Percentiles rank a stretch among this genome's conserved stretches.
Conservation (phyloP, 2,329 filamentous ascomycete species). For the Aspergillus brunneoviolaceus region DNA sequence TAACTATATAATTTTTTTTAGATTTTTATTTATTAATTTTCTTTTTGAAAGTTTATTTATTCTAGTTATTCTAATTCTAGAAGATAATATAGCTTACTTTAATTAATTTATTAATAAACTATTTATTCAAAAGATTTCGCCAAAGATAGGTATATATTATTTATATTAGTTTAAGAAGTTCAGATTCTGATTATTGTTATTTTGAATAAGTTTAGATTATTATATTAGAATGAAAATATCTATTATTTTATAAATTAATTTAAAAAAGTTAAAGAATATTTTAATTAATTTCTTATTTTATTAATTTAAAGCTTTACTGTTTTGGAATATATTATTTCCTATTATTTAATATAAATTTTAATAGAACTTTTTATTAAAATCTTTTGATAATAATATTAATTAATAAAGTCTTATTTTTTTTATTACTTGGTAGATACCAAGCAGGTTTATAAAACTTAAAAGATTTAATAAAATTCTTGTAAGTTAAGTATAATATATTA, state of each 20-base stretch:
- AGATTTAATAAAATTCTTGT: not conserved
- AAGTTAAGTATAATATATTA: not conserved
- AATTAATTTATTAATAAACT: not conserved
- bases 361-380: not conserved
- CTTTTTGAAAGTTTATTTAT: not conserved
- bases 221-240: not conserved
- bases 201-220: not conserved
- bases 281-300: not conserved
- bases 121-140: not conserved
- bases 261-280: not conserved
- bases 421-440: not conserved
- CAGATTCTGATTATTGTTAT: not conserved
- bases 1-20: not conserved
- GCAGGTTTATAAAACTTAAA: not conserved
- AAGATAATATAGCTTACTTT: not conserved
- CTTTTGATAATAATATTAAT: not conserved
- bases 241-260: not conserved
- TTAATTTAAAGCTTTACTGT: not conserved
- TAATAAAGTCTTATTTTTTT: not conserved
- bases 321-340: not conserved
- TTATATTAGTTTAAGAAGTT: not conserved
- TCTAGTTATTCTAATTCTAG: not conserved
- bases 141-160: not conserved
- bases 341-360: not conserved
- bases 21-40: not conserved